Evolutionary conservation across 2,329 filamentous ascomycete species (phyloP), one percentile per base, ranked within the genome.

Genomic region (Hypoxylon sp.): DNA sequence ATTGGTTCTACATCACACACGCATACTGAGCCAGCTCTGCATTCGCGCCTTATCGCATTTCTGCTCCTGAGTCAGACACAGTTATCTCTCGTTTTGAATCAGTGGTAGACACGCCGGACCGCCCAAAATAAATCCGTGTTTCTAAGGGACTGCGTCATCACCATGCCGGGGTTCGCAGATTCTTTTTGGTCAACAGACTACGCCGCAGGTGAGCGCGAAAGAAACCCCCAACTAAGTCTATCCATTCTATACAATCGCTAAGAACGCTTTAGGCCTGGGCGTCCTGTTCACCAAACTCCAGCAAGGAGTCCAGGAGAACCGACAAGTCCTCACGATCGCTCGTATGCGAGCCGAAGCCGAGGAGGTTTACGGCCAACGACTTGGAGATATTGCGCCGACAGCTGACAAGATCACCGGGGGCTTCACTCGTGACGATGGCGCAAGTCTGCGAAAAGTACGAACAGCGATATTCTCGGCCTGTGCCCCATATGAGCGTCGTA

Each of bases 141-240:
- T 50, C 43, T 59, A 65, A 14, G 43, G 55, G 52, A 65, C 69
- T 69, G 67, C 68, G 68, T 71, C 70, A 69, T 76, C 66, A 89
- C 81, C 79, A 95, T 95, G 92, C 91, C 92, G 74, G 89, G 93
- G 76, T 98, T 99, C 82, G 90, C 94, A 74, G 93, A 95, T 83
- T 97, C 94, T 55, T 98, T 99, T 84, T 99, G 96, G 96, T 97
- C 96, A 69, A 89, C 89, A 79, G 96, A 99, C 87, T 98, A 98
- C 86, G 95, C 95, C 79, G 94, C 93, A 85, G 94, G 92, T 92
- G 83, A 79, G 87, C 59, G 77, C 65, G 41, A 59, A 50, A 25
- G 19, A 21, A 41, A 53, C n/a, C 19, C 43, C 25, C 38, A 55
- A 50, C 45, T 46, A 10, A 3, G 59, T 25, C 6, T 34, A 14